These are phyloP conservation scores for Ogataea sp. DNA, from an alignment of 805 yeast species.

Conservation along the genomic window DNA sequence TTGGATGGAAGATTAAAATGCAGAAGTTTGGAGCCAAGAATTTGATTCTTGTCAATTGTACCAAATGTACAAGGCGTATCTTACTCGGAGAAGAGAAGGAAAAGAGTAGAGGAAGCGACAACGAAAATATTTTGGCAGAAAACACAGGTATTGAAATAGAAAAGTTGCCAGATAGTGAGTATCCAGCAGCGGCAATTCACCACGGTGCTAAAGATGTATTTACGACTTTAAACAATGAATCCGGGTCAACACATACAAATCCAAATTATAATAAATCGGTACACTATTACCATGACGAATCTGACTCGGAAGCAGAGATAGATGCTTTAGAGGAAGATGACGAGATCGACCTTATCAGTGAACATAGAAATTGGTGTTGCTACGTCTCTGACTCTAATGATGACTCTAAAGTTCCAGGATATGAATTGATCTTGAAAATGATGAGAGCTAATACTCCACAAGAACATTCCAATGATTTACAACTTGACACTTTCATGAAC, in stretches of 20 bases:
- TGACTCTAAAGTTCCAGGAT: constrained; percentile 3
- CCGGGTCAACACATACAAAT: constrained; percentile 4
- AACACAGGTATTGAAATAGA: constrained; percentile 3
- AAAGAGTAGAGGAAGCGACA: neutral
- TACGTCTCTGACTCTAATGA: neutral
- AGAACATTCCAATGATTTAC: neutral
- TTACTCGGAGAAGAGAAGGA: constrained; percentile 13
- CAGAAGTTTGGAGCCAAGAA: constrained; percentile 18
- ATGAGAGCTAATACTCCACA: constrained; percentile 4
- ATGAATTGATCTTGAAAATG: constrained; percentile 9
- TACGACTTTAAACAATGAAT: neutral
- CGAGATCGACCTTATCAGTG: constrained; percentile 22
- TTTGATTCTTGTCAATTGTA: constrained; percentile 22
- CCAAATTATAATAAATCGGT: constrained; percentile 5
- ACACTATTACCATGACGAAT: neutral
- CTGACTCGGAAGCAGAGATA: neutral
- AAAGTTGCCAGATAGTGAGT: constrained; percentile 18
- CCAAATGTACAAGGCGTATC: constrained; percentile 28
- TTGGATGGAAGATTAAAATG: constrained; percentile 30
- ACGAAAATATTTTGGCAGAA: neutral
- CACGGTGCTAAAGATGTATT: neutral
- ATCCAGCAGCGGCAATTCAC: constrained; percentile 17
- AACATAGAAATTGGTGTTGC: constrained; percentile 32
- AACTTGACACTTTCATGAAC: constrained; percentile 3
- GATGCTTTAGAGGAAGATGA: constrained; percentile 10